Base-by-base conservation (phyloP, 2,329 filamentous ascomycete genomes). In the Pseudogymnoascus verrucosus region DNA sequence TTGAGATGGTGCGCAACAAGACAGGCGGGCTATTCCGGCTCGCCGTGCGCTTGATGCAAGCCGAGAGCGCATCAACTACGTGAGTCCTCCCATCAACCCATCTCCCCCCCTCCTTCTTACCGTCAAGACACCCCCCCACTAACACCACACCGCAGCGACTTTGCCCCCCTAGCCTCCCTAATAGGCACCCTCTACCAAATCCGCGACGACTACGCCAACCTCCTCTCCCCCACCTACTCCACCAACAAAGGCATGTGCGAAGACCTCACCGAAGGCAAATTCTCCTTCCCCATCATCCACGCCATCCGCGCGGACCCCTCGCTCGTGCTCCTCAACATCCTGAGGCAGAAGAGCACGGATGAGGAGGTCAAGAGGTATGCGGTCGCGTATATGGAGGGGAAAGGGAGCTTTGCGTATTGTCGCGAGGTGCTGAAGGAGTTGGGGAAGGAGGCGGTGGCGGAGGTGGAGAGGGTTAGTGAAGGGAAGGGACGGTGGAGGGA, bases 221-320 rank as follows among this genome's bases (percentile, higher is more conserved):
- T 99, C 47, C 84, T 82, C 31, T 84, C 82, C 16, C 79, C 78
- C n/a, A 82, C 87, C 71, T 97, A 97, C 79, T 87, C 87, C 39
- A 81, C 89, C 67, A 93, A 96, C 76, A 98, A 98, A 79, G 95
- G 93, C 60, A 84, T 96, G 69, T 96, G 91, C 76, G 93, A 98
- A 78, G 95, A 98, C 76, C 78, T 98, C 70, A 97, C 92, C 0
- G 95, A 98, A 78, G 93, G 93, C 67, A 98, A 98, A 81, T 97
- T 97, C 79, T 93, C 89, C 26, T 97, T 97, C 74, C 92, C 93
- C 42, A 88, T 98, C 71, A 96, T 98, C 71, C 93, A 98, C 78
- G 89, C 89, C 74, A 96, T 98, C 69, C 89, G 90, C 65, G 79
- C 88, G 65, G 84, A 92, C 73, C 90, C 85, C 16, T 90, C 92